Evolutionary conservation across 495 filamentous ascomycete species (phyloP), one percentile per base, ranked within the genome.

Genomic region (Astrothelium macrocarpum): DNA sequence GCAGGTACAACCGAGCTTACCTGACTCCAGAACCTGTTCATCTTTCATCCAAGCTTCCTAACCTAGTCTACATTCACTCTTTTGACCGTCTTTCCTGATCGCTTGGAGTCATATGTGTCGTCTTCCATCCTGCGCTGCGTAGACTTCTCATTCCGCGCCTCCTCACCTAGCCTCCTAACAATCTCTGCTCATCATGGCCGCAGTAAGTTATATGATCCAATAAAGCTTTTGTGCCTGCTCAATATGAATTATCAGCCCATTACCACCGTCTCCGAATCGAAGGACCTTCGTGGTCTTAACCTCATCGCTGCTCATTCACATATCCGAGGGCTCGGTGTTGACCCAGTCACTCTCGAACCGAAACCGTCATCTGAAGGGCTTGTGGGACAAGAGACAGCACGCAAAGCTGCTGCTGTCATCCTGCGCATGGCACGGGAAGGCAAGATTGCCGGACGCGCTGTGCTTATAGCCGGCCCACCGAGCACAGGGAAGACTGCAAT

Each of bases 401-500:
- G 94, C 56, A 97, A 96, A 76, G 94, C 94, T 0, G 94, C 94
- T 1, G 93, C 91, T 0, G 86, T 99, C 25, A 92, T 99, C 64
- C 73, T 99, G 65, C 90, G 97, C 75, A 97, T 99, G 92, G 95
- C 95, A 64, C 96, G 94, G 77, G 90, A 95, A 70, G 93, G 93
- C 67, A 97, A 96, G 77, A 97, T 99, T 78, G 95, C 95, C 59
- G 94, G 94, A 53, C 85, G 93, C 67, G 94, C 94, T 20, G 89
- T 97, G 23, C 79, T 99, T 66, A 96, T 99, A 67, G 93, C 94
- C 61, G 94, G 94, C 0, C 94, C 95, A 62, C 95, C 94, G 18
- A 97, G 94, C 76, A 99, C 94, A 31, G 94, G 94, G 60, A 99
- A 99, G 79, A 97, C 94, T 0, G 94, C 94, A 36, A 95, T 99